Evolutionary conservation across 2,329 filamentous ascomycete genomes (phyloP).

Genomic region (Nigrospora oryzae): DNA sequence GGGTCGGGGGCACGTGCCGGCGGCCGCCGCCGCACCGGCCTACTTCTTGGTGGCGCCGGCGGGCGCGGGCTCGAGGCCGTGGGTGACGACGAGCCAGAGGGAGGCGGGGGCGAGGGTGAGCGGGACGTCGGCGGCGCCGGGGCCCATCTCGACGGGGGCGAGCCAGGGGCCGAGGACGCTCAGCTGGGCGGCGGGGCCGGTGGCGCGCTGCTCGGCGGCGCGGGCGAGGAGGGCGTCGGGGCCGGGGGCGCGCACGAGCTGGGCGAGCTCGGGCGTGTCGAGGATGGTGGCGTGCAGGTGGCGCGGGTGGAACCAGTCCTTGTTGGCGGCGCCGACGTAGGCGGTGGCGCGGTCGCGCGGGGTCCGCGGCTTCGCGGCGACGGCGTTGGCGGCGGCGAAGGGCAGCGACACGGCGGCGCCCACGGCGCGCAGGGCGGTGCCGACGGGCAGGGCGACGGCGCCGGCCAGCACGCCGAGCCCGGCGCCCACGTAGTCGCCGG

Average conservation of each 20-base stretch:
- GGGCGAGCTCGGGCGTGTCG: not conserved
- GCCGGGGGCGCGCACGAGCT: not conserved
- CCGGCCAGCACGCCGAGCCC: constrained; percentile 26
- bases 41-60: too few species aligned
- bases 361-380: constrained; percentile 22
- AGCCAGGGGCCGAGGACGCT: not conserved
- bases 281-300: not conserved
- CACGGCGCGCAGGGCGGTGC: constrained; percentile 25
- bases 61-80: too few species aligned
- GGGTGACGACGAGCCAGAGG: not conserved
- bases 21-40: too few species aligned
- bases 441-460: constrained; percentile 28
- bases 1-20: too few species aligned
- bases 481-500: constrained; percentile 30
- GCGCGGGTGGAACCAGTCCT: not conserved
- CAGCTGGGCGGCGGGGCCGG: not conserved
- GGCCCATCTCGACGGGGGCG: not conserved
- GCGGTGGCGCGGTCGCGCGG: not conserved
- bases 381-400: constrained; percentile 20
- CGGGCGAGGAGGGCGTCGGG: not conserved
- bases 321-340: not conserved
- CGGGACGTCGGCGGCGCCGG: not conserved
- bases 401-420: constrained; percentile 26
- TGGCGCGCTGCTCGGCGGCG: not conserved
- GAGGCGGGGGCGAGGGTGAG: not conserved